phyloP scores from a whole-genome alignment of 1,139 yeast species.

The Arxiozyma slooffiae region DNA sequence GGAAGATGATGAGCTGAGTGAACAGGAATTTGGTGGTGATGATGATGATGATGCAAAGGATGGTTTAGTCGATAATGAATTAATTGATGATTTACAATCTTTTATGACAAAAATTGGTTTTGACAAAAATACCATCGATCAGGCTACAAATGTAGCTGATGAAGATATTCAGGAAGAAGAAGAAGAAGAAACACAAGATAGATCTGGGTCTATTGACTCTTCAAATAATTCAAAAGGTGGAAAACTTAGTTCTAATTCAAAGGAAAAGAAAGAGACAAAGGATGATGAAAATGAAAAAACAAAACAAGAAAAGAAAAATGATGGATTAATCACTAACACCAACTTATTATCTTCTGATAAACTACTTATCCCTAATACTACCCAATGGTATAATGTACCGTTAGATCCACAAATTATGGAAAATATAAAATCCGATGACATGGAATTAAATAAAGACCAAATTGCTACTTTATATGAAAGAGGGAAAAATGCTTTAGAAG shows the following conservation, averaged over 20 bases:
- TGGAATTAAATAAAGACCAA: conserved; percentile 41
- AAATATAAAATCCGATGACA: conserved; percentile 29
- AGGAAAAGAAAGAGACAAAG: conserved; percentile 12
- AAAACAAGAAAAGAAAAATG: conserved; percentile 34
- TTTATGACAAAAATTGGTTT: conserved; percentile 68
- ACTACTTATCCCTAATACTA: conserved; percentile 50
- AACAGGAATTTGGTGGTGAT: conserved; percentile 52
- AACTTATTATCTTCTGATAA: conserved; percentile 49
- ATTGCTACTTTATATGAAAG: conserved; percentile 51
- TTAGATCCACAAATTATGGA: conserved; percentile 34
- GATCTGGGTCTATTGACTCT: conserved; percentile 17
- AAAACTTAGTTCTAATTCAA: conserved; percentile 15
- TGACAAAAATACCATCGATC: conserved; percentile 28
- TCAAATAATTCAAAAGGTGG: conserved; percentile 8
- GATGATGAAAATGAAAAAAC: conserved; percentile 14
- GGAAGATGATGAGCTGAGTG: conserved; percentile 54
- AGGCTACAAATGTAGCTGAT: conserved; percentile 22
- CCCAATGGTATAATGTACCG: conserved; percentile 65
- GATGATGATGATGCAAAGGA: conserved; percentile 33
- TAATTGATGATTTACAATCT: conserved; percentile 48
- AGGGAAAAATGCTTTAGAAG: conserved; percentile 57
- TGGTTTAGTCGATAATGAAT: conserved; percentile 38
- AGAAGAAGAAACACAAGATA: conserved; percentile 16
- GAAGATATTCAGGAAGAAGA: conserved; percentile 16
- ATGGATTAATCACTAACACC: conserved; percentile 37